These are phyloP conservation scores for Aeschynomene evenia DNA, from an alignment of 306 rosid genomes.

Conservation along the genomic window DNA sequence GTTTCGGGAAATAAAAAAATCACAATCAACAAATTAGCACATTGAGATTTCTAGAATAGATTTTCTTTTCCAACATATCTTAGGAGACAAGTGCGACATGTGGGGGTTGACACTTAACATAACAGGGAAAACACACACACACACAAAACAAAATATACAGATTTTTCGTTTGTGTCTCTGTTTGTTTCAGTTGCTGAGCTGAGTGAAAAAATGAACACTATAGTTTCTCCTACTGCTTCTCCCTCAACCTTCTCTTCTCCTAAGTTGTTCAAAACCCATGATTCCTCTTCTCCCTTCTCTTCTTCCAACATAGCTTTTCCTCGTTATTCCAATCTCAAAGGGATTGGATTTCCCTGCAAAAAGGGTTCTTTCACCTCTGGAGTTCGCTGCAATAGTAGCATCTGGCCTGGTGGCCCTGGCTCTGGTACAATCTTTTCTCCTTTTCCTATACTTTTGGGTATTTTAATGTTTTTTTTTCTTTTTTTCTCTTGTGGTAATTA, in stretches of 20 bases:
- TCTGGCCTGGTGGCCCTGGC: slow-evolving; percentile 54
- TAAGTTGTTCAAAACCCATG: slow-evolving; percentile 26
- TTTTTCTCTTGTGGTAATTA: not conserved
- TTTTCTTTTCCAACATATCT: too few relatives aligned
- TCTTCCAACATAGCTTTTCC: slow-evolving; percentile 30
- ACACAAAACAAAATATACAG: not conserved
- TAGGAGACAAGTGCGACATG: not conserved
- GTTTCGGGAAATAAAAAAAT: too few relatives aligned
- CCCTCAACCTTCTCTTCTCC: slow-evolving; percentile 25
- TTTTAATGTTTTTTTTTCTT: not conserved
- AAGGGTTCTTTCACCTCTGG: slow-evolving; percentile 35
- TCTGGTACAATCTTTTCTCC: slow-evolving; percentile 42
- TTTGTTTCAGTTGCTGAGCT: not conserved
- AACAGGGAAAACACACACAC: not conserved
- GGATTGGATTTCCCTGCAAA: slow-evolving; percentile 19
- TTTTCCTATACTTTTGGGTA: not conserved
- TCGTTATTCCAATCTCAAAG: slow-evolving; percentile 26
- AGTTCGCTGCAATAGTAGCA: slow-evolving; percentile 47
- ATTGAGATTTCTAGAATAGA: too few relatives aligned
- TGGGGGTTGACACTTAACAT: not conserved
- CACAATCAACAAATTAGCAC: too few relatives aligned
- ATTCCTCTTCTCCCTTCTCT: slow-evolving; percentile 13
- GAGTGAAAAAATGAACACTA: slow-evolving; percentile 46
- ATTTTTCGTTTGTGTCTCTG: not conserved
- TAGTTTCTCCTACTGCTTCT: slow-evolving; percentile 44